Percentiles rank a stretch among this genome's conserved stretches.
phyloP scores from a whole-genome alignment of 257 asterid species.

The Apocynum venetum region DNA sequence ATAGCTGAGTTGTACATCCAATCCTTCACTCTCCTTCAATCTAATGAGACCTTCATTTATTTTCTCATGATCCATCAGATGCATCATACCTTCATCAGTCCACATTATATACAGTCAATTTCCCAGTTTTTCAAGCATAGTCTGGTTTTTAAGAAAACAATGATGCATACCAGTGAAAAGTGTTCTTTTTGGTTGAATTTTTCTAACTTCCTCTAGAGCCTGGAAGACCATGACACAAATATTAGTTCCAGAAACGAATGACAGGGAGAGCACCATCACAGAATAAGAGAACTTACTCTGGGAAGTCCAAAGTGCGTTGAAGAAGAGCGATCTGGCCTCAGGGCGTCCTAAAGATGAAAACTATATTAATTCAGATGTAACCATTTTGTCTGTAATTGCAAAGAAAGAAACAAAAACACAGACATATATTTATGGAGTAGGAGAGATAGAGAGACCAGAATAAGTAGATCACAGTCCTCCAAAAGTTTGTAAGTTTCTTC shows the following conservation, averaged over 20 bases:
- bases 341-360: constrained; percentile 55
- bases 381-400: neutral
- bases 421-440: constrained; percentile 4
- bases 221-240: constrained; percentile 20
- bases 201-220: constrained; percentile 92
- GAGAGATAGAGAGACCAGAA: constrained; percentile 54
- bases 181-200: constrained; percentile 78
- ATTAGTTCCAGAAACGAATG: neutral
- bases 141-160: neutral
- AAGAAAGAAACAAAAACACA: neutral
- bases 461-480: constrained; percentile 78
- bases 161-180: constrained; percentile 72
- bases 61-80: constrained; percentile 88
- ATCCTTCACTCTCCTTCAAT: constrained; percentile 74
- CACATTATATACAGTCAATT: neutral
- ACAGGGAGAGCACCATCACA: neutral
- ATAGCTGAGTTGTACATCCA: constrained; percentile 78
- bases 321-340: constrained; percentile 94
- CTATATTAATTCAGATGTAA: neutral
- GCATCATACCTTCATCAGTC: constrained; percentile 82
- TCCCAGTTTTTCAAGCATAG: neutral
- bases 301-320: constrained; percentile 96
- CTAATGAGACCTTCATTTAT: constrained; percentile 56
- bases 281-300: constrained; percentile 41
- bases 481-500: constrained; percentile 91